Evolutionary conservation across 164 flowering plant species (phyloP).

Genomic region (Cinnamomum micranthum): DNA sequence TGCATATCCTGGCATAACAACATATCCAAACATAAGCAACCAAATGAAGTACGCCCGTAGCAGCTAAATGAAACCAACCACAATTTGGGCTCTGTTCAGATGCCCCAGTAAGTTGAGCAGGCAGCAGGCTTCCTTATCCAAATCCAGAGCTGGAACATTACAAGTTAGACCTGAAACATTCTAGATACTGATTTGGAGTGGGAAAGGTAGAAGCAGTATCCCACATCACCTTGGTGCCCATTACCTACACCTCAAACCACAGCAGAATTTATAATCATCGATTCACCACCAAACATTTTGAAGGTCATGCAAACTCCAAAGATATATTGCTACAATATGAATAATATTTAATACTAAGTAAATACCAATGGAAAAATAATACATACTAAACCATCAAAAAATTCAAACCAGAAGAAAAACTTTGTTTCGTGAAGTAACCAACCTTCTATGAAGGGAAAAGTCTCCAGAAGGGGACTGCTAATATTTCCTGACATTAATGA

Average conservation of each 20-base stretch:
- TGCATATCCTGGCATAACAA: constrained; percentile 59
- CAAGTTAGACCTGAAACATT: background rate
- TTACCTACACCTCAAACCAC: background rate
- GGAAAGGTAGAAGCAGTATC: background rate
- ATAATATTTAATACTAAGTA: too few species aligned
- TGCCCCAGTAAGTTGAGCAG: background rate
- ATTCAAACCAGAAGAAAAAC: constrained; percentile 6
- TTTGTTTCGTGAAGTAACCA: constrained; percentile 7
- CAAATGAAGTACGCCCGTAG: background rate
- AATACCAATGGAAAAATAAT: too few species aligned
- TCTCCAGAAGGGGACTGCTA: constrained; percentile 40
- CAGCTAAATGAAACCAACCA: background rate
- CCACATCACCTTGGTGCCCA: background rate
- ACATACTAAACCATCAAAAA: background rate
- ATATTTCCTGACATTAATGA: constrained; percentile 68
- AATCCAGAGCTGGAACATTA: background rate
- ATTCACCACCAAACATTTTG: background rate
- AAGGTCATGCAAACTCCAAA: background rate
- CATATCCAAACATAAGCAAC: background rate
- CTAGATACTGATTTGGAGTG: background rate
- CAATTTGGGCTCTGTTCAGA: background rate
- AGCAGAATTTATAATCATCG: background rate
- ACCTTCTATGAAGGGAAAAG: constrained; percentile 57
- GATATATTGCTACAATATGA: too few species aligned
- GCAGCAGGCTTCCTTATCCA: background rate